These are phyloP conservation scores for Globisporangium irregulare DNA, from an alignment of 352 stramenopile species.

Conservation along the genomic window DNA sequence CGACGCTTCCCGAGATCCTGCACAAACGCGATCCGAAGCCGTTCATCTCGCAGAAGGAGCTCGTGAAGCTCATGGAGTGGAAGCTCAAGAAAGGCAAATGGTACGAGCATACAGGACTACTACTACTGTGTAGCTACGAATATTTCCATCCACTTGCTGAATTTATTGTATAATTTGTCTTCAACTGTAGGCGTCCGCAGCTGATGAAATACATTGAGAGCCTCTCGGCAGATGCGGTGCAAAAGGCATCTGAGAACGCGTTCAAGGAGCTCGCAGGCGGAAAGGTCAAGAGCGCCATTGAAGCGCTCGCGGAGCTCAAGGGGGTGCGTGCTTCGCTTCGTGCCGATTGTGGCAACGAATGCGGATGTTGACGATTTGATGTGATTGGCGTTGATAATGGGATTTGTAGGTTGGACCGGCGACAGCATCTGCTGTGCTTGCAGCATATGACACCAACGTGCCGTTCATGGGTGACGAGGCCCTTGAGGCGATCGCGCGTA, in stretches of 20 bases:
- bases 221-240: constrained; percentile 42
- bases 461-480: constrained; percentile 84
- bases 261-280: constrained; percentile 28
- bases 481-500: constrained; percentile 64
- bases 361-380: neutral
- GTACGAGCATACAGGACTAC: constrained; percentile 18
- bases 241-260: constrained; percentile 40
- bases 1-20: constrained; percentile 36
- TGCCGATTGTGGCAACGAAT: neutral
- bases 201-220: constrained; percentile 70
- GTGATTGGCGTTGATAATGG: neutral
- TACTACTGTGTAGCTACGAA: neutral
- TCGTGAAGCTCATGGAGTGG: constrained; percentile 74
- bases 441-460: constrained; percentile 58
- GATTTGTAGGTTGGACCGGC: constrained; percentile 62
- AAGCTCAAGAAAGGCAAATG: constrained; percentile 87
- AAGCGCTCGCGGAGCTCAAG: constrained; percentile 61
- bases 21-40: constrained; percentile 42
- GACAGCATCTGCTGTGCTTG: constrained; percentile 68
- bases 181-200: constrained; percentile 45
- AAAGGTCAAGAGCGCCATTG: constrained; percentile 37
- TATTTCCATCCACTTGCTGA: neutral
- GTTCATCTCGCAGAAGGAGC: constrained; percentile 49
- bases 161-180: neutral
- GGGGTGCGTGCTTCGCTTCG: constrained; percentile 34